Percentiles rank a stretch among this genome's conserved stretches.
Evolutionary conservation across 805 yeast species (phyloP).

Genomic region (Candida schatavii): DNA sequence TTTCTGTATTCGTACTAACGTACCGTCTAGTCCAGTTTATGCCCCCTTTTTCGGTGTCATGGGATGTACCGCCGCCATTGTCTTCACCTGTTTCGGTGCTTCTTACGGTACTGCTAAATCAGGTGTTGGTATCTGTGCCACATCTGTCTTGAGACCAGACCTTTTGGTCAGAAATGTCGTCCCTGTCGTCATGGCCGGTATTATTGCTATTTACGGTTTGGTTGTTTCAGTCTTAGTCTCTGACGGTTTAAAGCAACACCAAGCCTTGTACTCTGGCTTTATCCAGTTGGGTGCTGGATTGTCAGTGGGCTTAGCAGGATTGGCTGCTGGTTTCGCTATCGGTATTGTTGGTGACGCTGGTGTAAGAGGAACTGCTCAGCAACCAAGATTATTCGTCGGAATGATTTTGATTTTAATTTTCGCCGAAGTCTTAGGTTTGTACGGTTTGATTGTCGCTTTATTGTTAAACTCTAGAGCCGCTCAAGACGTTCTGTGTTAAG

Average conservation of each 20-base stretch:
- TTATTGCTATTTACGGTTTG: conserved; percentile 96
- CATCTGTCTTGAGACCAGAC: conserved; percentile 97
- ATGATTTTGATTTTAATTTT: conserved; percentile 97
- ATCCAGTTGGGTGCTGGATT: conserved; percentile 98
- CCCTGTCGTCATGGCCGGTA: conserved; percentile 99
- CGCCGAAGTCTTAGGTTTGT: conserved; percentile 97
- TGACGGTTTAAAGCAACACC: conserved; percentile 82
- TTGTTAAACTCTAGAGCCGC: conserved; percentile 97
- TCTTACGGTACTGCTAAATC: conserved; percentile 99
- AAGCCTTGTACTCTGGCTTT: conserved; percentile 94
- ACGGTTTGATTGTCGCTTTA: conserved; percentile 97
- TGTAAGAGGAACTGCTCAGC: conserved; percentile 97
- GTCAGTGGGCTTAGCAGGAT: conserved; percentile 94
- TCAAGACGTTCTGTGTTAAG: conserved; percentile 32
- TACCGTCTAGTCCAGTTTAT: conserved; percentile 58
- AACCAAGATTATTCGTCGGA: conserved; percentile 97
- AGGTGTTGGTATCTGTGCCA: conserved; percentile 99
- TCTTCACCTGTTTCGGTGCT: conserved; percentile 98
- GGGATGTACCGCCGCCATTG: conserved; percentile 99
- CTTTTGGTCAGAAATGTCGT: conserved; percentile 88
- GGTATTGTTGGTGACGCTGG: conserved; percentile 99
- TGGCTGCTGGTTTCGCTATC: conserved; percentile 98
- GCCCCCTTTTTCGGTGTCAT: conserved; percentile 98
- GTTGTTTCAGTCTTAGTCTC: conserved; percentile 95
- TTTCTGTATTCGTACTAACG: conserved; percentile 17